Conservation (phyloP, 371 early-diverging fungal genomes). For the Actinomortierella ambigua region DNA sequence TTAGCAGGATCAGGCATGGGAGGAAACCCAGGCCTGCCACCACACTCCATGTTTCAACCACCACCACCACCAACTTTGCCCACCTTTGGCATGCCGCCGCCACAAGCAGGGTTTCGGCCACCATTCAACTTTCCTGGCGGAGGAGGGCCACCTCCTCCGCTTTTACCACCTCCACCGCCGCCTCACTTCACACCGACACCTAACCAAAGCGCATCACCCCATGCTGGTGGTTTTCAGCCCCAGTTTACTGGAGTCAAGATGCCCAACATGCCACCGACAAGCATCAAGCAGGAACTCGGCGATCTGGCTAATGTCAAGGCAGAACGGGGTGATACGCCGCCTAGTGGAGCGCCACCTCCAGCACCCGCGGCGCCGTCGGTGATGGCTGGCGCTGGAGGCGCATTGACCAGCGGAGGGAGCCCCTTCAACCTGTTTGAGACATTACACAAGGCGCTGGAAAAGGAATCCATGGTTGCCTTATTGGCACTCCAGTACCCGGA, state of each 20-base stretch:
- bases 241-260: slow-evolving; percentile 9
- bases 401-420: background rate
- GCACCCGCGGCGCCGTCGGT: background rate
- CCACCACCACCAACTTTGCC: background rate
- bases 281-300: slow-evolving; percentile 8
- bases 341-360: background rate
- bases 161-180: no score
- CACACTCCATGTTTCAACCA: background rate
- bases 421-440: slow-evolving; percentile 21
- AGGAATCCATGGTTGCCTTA: slow-evolving; percentile 35
- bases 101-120: background rate
- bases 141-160: background rate
- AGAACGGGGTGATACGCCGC: background rate
- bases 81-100: background rate
- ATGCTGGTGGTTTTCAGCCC: background rate
- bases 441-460: slow-evolving; percentile 22
- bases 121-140: slow-evolving; percentile 4
- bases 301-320: slow-evolving; percentile 6
- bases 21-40: no score
- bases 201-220: slow-evolving; percentile 7
- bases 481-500: slow-evolving; percentile 42
- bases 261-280: slow-evolving; percentile 24
- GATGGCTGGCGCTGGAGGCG: slow-evolving; percentile 2
- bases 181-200: background rate
- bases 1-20: no score